Conservation (phyloP, 495 filamentous ascomycete species). For the Bacidia gigantensis region DNA sequence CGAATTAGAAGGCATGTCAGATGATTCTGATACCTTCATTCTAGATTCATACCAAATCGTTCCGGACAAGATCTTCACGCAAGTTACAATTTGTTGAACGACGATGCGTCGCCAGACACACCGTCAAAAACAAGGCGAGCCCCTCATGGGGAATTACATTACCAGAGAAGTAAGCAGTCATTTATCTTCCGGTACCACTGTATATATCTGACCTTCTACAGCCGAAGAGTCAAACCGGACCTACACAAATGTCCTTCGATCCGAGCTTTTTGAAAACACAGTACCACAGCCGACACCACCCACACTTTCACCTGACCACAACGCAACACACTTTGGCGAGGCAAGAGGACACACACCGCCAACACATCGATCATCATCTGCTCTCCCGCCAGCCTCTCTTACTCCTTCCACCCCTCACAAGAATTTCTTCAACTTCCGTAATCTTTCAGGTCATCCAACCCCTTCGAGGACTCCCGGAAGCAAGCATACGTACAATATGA, state of each 20-base stretch:
- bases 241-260: slow-evolving; percentile 75
- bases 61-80: slow-evolving; percentile 87
- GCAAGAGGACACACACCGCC: slow-evolving; percentile 72
- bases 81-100: slow-evolving; percentile 78
- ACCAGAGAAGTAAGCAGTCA: slow-evolving; percentile 65
- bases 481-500: slow-evolving; percentile 68
- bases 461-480: slow-evolving; percentile 83
- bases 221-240: slow-evolving; percentile 89
- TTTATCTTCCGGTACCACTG: background rate
- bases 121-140: slow-evolving; percentile 73
- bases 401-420: slow-evolving; percentile 94
- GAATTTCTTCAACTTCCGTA: slow-evolving; percentile 84
- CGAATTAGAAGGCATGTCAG: slow-evolving; percentile 1
- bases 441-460: slow-evolving; percentile 60
- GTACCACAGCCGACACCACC: slow-evolving; percentile 70
- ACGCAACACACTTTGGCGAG: slow-evolving; percentile 48
- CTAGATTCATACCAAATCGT: slow-evolving; percentile 88
- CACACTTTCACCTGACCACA: slow-evolving; percentile 48
- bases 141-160: slow-evolving; percentile 81
- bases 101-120: slow-evolving; percentile 82
- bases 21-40: slow-evolving; percentile 4
- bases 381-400: slow-evolving; percentile 51
- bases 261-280: slow-evolving; percentile 79
- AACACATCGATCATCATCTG: slow-evolving; percentile 41
- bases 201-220: slow-evolving; percentile 36